Evolutionary conservation across 306 rosid genomes (phyloP), one percentile per base, ranked within the genome.

Genomic region (Fragaria nilgerrensis): DNA sequence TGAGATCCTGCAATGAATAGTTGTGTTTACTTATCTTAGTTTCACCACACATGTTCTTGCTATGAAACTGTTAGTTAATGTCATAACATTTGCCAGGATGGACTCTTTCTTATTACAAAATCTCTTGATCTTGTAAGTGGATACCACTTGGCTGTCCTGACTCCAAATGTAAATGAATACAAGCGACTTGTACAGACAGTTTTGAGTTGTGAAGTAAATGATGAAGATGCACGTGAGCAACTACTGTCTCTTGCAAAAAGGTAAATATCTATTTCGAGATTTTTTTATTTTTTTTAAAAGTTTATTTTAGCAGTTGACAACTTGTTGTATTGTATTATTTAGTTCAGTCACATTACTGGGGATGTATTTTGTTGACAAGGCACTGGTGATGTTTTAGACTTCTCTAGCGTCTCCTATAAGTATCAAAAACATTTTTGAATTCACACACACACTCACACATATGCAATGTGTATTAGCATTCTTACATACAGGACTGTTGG

Each of bases 111-210:
- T 74, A 91, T 91, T 70, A 87, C 98, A 59, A 81, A 88, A 80
- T 80, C 68, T 82, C 82, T 91, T 72, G 91, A 91, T 83, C 93
- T 93, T 81, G 92, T 93, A 70, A 85, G 86, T 76, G 93, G 91
- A 59, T 93, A 93, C 84, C 84, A 84, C 82, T 84, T 91, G 78
- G 96, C 92, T 76, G 93, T 93, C 77, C 88, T 93, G 75, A 93
- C 97, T 29, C 98, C 97, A 73, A 93, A 93, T 75, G 80, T 93
- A 74, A 91, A 91, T 76, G 97, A 93, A 82, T 93, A 91, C 79
- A 91, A 91, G 84, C 93, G 97, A 20, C 92, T 93, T 56, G 92
- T 93, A 41, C 78, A 91, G 76, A 93, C 84, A 81, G 91, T 86
- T 67, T 74, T 88, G 55, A 83, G 80, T 64, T 82, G 92, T 50